phyloP scores from a whole-genome alignment of 495 filamentous ascomycete genomes.

The Penicillium canariense region DNA sequence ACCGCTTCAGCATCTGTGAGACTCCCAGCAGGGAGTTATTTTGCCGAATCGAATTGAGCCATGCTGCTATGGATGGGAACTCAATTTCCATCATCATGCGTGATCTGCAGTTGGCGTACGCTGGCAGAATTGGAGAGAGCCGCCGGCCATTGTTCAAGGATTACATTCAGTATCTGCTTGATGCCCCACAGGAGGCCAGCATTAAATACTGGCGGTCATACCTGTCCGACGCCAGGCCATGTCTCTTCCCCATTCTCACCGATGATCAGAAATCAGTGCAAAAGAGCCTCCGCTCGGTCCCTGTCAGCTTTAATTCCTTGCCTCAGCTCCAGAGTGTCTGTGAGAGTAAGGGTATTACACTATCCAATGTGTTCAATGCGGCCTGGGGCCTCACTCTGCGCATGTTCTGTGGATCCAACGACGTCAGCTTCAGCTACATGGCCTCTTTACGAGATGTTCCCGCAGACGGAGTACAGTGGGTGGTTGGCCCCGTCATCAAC shows the following conservation, averaged over 20 bases:
- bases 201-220: constrained; percentile 54
- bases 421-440: constrained; percentile 55
- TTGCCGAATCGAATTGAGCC: constrained; percentile 56
- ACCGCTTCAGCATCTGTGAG: constrained; percentile 50
- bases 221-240: constrained; percentile 48
- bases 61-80: constrained; percentile 51
- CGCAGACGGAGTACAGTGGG: constrained; percentile 42
- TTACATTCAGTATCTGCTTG: constrained; percentile 49
- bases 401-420: constrained; percentile 46
- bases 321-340: constrained; percentile 40
- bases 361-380: constrained; percentile 51
- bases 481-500: constrained; percentile 55
- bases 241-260: constrained; percentile 49
- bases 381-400: constrained; percentile 55
- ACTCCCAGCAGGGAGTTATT: constrained; percentile 40
- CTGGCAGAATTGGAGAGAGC: constrained; percentile 29
- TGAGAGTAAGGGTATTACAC: constrained; percentile 46
- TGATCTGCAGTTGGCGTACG: constrained; percentile 50
- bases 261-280: constrained; percentile 24
- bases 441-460: constrained; percentile 50
- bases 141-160: constrained; percentile 52
- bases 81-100: constrained; percentile 49
- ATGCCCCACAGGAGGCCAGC: constrained; percentile 35
- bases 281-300: constrained; percentile 34
- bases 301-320: constrained; percentile 31